Base-by-base conservation (phyloP, 257 asterid species). In the Solanum sparsipilum region DNA sequence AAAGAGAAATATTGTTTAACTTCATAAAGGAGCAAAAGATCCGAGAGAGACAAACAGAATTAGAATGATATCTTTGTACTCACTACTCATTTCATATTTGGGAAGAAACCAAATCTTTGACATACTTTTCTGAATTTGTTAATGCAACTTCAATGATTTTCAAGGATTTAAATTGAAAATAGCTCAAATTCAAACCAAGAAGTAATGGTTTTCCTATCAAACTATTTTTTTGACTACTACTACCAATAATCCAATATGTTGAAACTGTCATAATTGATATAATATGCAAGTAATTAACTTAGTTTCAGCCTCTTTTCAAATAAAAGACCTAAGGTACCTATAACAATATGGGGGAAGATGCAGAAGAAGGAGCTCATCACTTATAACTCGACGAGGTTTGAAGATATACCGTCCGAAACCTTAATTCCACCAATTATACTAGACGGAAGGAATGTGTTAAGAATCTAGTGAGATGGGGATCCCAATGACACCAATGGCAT, bases 21-120 rank as follows among this genome's bases (percentile, higher is more conserved):
- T 82, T 82, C 27, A 86, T 36, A 87, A 73, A 74, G 87, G 58
- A 86, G 72, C 84, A 78, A 25, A 88, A 48, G 85, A 82, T 82
- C 18, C 70, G 0, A 82, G 31, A 18, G 12, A 29, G 70, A 46
- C 68, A 1, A 81, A 76, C 32, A 82, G 20, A 82, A 29, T 48
- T 29, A 46, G 68, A 46, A 32, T 52, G 41, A 82, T 29, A 48
- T 46, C 41, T 52, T 52, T 52, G 63, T 52, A 52, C 63, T 52
- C 9, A 16, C 63, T 52, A 48, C 21, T 81, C 18, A 16, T n/a
- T 29, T 46, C 68, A 46, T 48, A 81, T 29, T 81, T 46, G 70
- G 67, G 20, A 46, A 48, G 27, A 29, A 18, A 46, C 41, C 68
- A 46, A 48, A 81, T 48, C 31, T 81, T 27, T 81, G 29, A 81